These are phyloP conservation scores for Chrysoporthe puriensis DNA, from an alignment of 2,329 filamentous ascomycete species.

Conservation along the genomic window DNA sequence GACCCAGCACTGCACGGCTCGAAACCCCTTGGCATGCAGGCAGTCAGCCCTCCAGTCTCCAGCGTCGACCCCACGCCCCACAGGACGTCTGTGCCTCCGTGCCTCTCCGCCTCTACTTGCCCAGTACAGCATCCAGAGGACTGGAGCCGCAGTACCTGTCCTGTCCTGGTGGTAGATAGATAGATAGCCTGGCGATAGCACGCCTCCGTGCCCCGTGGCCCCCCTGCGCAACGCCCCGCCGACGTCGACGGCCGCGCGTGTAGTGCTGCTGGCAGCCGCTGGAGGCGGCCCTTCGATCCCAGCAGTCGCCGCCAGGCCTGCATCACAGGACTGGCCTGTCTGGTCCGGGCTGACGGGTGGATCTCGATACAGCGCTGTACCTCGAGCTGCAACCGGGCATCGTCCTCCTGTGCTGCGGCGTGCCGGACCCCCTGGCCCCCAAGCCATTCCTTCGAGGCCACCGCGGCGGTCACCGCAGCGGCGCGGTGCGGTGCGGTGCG, in stretches of 20 bases:
- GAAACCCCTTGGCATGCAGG: too few relatives aligned
- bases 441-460: not conserved
- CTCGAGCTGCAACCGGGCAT: not conserved
- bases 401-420: not conserved
- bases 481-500: not conserved
- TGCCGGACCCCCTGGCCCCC: constrained; percentile 5
- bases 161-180: not conserved
- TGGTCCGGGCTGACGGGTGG: not conserved
- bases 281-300: not conserved
- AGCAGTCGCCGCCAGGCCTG: not conserved
- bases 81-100: too few relatives aligned
- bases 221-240: not conserved
- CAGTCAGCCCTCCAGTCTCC: too few relatives aligned
- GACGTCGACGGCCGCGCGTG: not conserved
- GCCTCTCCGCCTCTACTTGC: too few relatives aligned
- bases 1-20: too few relatives aligned
- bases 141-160: not conserved
- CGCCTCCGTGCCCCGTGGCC: not conserved
- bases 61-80: too few relatives aligned
- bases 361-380: not conserved
- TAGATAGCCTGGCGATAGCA: not conserved
- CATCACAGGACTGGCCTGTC: not conserved
- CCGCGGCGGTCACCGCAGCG: not conserved
- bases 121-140: too few relatives aligned
- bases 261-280: not conserved